These are phyloP conservation scores for Teratosphaeria zuluensis DNA, from an alignment of 2,329 filamentous ascomycete genomes.

Conservation along the genomic window DNA sequence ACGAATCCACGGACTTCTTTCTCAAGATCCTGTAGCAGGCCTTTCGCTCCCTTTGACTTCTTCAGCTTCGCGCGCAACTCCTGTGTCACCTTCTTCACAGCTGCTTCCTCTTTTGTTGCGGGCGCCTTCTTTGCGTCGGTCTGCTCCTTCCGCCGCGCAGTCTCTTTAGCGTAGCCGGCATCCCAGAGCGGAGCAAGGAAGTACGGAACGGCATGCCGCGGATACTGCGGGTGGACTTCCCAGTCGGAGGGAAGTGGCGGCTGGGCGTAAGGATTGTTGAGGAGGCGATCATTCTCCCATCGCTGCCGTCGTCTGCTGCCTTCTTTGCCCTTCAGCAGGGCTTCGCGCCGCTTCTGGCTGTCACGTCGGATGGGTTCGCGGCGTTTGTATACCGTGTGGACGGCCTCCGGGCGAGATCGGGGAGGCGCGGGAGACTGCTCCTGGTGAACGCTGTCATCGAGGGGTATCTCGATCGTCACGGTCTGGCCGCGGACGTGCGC, in stretches of 20 bases:
- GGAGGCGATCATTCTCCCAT: constrained; percentile 91
- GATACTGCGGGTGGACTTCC: constrained; percentile 72
- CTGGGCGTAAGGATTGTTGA: constrained; percentile 76
- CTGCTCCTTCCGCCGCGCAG: constrained; percentile 28
- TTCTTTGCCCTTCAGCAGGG: constrained; percentile 78
- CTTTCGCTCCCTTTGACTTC: constrained; percentile 65
- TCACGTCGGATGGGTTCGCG: constrained; percentile 49
- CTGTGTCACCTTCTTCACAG: constrained; percentile 54
- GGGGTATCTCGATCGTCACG: constrained; percentile 61
- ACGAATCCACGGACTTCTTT: constrained; percentile 73
- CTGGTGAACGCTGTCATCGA: constrained; percentile 48
- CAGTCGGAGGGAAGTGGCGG: constrained; percentile 77
- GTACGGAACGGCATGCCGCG: constrained; percentile 71
- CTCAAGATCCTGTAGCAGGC: constrained; percentile 74
- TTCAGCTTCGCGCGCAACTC: constrained; percentile 75
- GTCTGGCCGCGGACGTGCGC: constrained; percentile 42
- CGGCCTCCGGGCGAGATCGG: constrained; percentile 16
- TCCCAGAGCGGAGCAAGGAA: constrained; percentile 85
- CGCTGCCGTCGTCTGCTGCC: constrained; percentile 75
- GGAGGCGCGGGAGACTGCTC: constrained; percentile 5
- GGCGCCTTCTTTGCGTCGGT: constrained; percentile 37
- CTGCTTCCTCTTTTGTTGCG: constrained; percentile 39
- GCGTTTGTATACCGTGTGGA: constrained; percentile 36
- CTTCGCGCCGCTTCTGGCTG: constrained; percentile 59
- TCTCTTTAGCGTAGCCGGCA: constrained; percentile 33